phyloP scores from a whole-genome alignment of 2,329 filamentous ascomycete species.

The Apiospora aurea region DNA sequence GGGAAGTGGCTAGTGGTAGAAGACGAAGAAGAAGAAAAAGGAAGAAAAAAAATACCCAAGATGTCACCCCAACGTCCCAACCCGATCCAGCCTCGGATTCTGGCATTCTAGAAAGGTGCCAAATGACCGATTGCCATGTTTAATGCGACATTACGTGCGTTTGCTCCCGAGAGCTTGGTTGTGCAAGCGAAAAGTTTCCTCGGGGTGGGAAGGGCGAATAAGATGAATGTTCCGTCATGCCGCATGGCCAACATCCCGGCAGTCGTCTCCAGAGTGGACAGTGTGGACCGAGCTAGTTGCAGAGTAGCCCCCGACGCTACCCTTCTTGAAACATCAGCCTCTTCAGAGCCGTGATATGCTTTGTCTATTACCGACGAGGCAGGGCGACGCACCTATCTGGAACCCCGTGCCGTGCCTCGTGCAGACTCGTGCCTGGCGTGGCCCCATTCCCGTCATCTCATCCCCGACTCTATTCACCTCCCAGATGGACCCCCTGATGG shows the following conservation, averaged over 20 bases:
- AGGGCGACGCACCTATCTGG: not conserved
- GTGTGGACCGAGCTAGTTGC: not conserved
- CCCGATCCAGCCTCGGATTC: not conserved
- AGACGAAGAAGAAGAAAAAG: not conserved
- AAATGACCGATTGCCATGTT: not conserved
- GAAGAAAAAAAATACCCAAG: not conserved
- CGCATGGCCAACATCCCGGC: constrained; percentile 2
- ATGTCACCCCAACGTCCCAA: not conserved
- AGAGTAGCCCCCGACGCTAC: not conserved
- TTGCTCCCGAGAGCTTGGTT: not conserved
- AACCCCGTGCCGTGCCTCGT: not conserved
- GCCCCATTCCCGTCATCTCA: not conserved
- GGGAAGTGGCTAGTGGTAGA: not conserved
- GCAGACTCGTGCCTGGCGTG: not conserved
- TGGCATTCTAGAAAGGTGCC: not conserved
- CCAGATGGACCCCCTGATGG: not conserved
- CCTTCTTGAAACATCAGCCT: constrained; percentile 14
- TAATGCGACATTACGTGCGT: not conserved
- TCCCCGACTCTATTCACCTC: not conserved
- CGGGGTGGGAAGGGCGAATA: not conserved
- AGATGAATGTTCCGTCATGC: not conserved
- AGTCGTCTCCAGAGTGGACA: not conserved
- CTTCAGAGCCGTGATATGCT: not conserved
- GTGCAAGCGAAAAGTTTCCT: not conserved
- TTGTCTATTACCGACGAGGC: not conserved